Base-by-base conservation (phyloP, 192 early-diverging fungal genomes). In the Pilaira anomala region DNA sequence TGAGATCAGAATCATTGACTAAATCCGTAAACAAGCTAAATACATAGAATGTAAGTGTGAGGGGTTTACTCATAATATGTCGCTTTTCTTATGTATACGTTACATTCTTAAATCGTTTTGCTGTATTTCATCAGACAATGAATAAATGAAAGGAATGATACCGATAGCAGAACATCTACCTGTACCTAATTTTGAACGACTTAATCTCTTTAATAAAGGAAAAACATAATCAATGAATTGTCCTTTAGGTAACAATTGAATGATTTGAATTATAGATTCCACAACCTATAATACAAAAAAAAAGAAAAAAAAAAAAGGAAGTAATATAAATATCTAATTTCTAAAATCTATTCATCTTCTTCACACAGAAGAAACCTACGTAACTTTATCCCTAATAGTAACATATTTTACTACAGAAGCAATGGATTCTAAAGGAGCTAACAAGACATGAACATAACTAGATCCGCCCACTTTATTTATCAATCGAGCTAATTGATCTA, bases 371-470 rank as follows among this genome's bases (percentile, higher is more conserved):
- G n/a, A n/a, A n/a, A n/a, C n/a, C n/a, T n/a, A n/a, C n/a, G n/a
- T n/a, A n/a, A 92, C 94, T 86, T 97, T 96, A 53, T 98, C 95
- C 53, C 97, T 80, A 21, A 99, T 95, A 54, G 95, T n/a, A 87
- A 3, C 92, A 93, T 67, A 98, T 95, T 70, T 99, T 95, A n/a
- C n/a, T 2, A 95, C 95, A 12, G 94, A 91, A 13, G 97, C 94
- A 45, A 99, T 78, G 52, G 93, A 95, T 76, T 98, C 97, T 57
- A 99, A 80, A 7, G 94, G 90, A 18, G 87, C 76, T 50, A 99
- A 75, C 30, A 99, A 81, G 62, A 93, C 74, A 66, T 93, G 91
- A 2, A 88, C 94, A 75, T 87, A 86, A 22, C 85, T 81, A 11
- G 91, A 83, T 7, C 97, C 97, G 16, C 97, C 97, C n/a, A 98